Evolutionary conservation across 768 basidiomycete species (phyloP).

Genomic region (Leccinum longicurvipes): DNA sequence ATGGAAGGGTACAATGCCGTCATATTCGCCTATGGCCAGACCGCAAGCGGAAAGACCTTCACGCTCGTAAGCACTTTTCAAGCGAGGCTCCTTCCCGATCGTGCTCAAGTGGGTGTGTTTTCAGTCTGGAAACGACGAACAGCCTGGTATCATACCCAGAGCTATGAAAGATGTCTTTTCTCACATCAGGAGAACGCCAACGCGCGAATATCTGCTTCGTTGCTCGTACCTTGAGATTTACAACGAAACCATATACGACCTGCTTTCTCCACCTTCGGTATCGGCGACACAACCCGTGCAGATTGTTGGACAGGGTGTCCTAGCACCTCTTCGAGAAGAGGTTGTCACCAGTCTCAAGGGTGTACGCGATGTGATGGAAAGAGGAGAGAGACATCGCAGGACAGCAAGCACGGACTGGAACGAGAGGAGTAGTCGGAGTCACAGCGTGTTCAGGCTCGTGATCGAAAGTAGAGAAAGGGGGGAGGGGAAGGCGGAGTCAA

Average conservation of each 20-base stretch:
- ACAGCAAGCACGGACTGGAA: constrained; percentile 99
- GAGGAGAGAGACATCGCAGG: constrained; percentile 83
- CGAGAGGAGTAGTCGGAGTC: constrained; percentile 89
- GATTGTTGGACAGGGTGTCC: constrained; percentile 66
- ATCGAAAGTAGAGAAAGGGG: constrained; percentile 81
- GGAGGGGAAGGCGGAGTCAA: constrained; percentile 39
- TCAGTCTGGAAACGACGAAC: constrained; percentile 69
- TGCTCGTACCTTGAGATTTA: constrained; percentile 98
- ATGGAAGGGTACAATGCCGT: constrained; percentile 98
- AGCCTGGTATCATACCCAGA: constrained; percentile 93
- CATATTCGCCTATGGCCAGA: constrained; percentile 93
- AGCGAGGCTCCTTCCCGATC: constrained; percentile 33
- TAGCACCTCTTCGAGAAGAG: constrained; percentile 82
- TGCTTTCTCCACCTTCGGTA: constrained; percentile 69
- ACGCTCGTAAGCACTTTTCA: constrained; percentile 43
- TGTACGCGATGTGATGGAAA: constrained; percentile 77
- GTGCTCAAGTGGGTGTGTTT: neutral
- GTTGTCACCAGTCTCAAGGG: constrained; percentile 89
- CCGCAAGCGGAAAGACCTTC: constrained; percentile 74
- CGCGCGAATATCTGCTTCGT: constrained; percentile 88
- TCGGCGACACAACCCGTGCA: constrained; percentile 60
- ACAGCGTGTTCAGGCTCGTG: constrained; percentile 91
- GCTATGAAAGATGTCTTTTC: constrained; percentile 91
- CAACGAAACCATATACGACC: constrained; percentile 85
- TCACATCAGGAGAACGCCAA: constrained; percentile 71